Conservation (phyloP, 441 rosid species). For the Gossypium schwendimanii region DNA sequence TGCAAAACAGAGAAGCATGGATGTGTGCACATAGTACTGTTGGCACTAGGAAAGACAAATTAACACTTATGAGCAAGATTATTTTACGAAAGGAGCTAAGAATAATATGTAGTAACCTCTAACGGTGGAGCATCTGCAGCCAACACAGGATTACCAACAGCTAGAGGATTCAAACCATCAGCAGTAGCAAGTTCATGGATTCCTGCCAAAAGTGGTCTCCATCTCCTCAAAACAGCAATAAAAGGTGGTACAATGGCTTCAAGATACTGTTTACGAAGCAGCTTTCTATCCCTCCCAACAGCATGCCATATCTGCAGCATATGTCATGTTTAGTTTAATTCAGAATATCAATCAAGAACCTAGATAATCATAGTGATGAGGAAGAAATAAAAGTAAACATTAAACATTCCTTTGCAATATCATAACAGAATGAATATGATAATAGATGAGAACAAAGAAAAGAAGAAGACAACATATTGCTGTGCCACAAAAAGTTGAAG, state of each 20-base stretch:
- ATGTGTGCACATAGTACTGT: not conserved
- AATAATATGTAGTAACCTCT: conserved; percentile 54
- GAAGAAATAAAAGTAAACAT: conserved; percentile 3
- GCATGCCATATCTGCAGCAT: conserved; percentile 88
- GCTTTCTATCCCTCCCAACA: conserved; percentile 72
- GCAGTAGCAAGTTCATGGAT: conserved; percentile 98
- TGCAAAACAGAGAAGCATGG: conserved; percentile 2
- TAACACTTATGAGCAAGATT: conserved; percentile 11
- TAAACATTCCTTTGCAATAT: conserved; percentile 5
- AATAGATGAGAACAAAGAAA: conserved; percentile 22
- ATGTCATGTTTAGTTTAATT: not conserved
- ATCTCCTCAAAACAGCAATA: conserved; percentile 91
- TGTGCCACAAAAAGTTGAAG: not conserved
- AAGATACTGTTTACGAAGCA: conserved; percentile 85
- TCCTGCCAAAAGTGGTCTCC: conserved; percentile 95
- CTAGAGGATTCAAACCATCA: conserved; percentile 96
- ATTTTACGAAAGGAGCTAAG: conserved; percentile 5
- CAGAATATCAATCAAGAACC: conserved; percentile 15
- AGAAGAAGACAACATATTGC: not conserved
- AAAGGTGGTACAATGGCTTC: conserved; percentile 94
- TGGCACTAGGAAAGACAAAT: conserved; percentile 15
- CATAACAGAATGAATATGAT: conserved; percentile 6
- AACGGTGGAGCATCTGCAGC: conserved; percentile 88
- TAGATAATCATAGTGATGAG: conserved; percentile 11
- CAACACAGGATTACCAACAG: conserved; percentile 85